Evolutionary conservation across 306 rosid genomes (phyloP), one percentile per base, ranked within the genome.

Genomic region (Fagus sylvatica): DNA sequence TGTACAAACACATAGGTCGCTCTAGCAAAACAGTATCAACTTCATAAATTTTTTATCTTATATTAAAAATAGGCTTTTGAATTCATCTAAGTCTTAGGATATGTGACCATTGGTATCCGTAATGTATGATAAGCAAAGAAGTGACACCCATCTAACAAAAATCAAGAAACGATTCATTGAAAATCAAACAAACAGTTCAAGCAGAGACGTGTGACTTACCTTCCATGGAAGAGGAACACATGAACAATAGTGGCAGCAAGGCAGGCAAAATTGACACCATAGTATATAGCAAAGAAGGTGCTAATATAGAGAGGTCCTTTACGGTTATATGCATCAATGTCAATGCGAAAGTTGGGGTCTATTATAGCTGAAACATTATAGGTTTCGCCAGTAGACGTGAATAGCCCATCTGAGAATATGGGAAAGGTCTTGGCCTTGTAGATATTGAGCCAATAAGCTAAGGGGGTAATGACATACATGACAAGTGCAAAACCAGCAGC

Each of bases 211-310:
- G 17, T 15, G 13, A 19, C 76, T 69, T 83, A 93, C 96, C 91
- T 91, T 2, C 96, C 98, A 72, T 93, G 91, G 81, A 93, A 93
- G 78, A 93, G 88, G 34, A 74, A 71, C 3, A 93, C 98, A 57
- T 91, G 98, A 71, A 89, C 91, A 41, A 93, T 6, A n/a, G 91
- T 93, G 39, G 96, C 98, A 70, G 96, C 22, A 36, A 93, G 94
- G 85, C 90, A 89, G 37, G 98, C 93, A 72, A 93, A 91, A 75
- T 84, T 90, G 75, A 84, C 19, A 34, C 96, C 94, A 79, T 91
- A 93, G 28, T 73, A 7, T 60, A 91, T n/a, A 76, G 94, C 89
- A 65, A 93, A 88, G 59, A 82, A 74, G 80, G 89, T 86, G 85
- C 98, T 93, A 70, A 93, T 70, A 72, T 83, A 83, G 43, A 93